Evolutionary conservation across 352 stramenopile genomes (phyloP), one percentile per base, ranked within the genome.

Genomic region (Phytophthora macrochlamydospora): DNA sequence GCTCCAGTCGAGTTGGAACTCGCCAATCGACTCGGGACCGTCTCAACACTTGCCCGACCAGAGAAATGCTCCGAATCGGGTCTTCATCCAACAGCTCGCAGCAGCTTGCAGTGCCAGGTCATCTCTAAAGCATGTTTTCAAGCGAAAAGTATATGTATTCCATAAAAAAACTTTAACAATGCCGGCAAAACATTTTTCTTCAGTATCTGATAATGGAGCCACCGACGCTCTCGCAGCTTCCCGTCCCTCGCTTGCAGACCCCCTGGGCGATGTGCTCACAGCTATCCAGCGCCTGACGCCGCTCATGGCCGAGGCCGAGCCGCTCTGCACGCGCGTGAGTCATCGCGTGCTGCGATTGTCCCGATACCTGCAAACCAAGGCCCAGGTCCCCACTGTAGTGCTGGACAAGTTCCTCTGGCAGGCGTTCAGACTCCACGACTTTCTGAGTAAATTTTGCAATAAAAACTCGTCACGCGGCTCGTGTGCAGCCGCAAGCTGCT

Each of bases 401-500:
- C 12, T 65, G 50, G 50, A 59, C 50, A 59, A 65, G 24, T 65
- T 65, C 24, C 49, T 58, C 1, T 65, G 58, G 58, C 58, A 65
- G 29, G 53, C 42, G 38, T 65, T 65, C 50, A 49, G 58, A 4
- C 44, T 65, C 11, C 50, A 55, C 50, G 50, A 65, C 12, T 68
- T 68, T 38, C 33, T 68, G 7, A 38, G 33, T 7, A 51, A 45
- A 43, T 68, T 62, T 49, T 32, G 44, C 46, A 11, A 48, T 33
- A 68, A 68, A 61, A 62, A 9, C 53, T 62, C 18, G 43, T 70
- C 44, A 70, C 56, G n/a, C 32, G 62, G 1, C 62, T 65, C 44
- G 62, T 70, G 32, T 65, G 62, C 56, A 59, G 50, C 11, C 62
- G 62, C n/a, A 64, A 65, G 29, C 51, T 65, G 32, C 13, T 70